Percentiles rank a stretch among this genome's conserved stretches.
Evolutionary conservation across 2,329 filamentous ascomycete species (phyloP).

Genomic region (Aspergillus puulaauensis): DNA sequence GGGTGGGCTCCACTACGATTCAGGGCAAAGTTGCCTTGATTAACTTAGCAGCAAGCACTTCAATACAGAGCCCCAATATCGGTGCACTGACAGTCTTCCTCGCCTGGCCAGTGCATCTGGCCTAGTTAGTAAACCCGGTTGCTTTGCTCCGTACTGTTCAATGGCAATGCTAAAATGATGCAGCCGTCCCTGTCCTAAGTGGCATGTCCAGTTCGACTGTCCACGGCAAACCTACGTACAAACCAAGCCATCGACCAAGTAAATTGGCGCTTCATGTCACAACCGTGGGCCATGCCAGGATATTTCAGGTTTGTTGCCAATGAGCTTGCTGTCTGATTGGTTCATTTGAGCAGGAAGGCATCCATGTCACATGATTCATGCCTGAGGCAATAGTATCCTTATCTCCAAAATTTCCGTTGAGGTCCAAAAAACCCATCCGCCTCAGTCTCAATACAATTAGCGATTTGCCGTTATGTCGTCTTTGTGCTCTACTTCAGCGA

Average conservation of each 20-base stretch:
- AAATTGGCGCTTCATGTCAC: background rate
- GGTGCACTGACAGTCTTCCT: no score
- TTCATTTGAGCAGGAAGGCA: background rate
- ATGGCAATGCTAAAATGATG: no score
- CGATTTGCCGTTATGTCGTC: slow-evolving; percentile 17
- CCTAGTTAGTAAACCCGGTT: no score
- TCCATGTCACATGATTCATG: background rate
- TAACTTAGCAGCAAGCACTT: no score
- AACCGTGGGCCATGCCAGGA: background rate
- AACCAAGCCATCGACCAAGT: no score
- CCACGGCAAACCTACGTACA: no score
- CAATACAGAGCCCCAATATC: no score
- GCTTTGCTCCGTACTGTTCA: no score
- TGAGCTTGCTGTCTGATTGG: background rate
- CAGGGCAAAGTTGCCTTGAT: background rate
- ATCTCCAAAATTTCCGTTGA: background rate
- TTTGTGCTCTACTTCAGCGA: slow-evolving; percentile 25
- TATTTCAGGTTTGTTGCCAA: background rate
- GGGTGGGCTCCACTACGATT: background rate
- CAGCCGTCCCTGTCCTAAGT: no score
- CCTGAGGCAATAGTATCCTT: background rate
- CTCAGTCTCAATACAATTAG: background rate
- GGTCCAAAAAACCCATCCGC: background rate
- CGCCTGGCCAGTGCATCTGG: no score
- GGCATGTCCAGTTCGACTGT: no score